These are phyloP conservation scores for Ustilaginoidea virens DNA, from an alignment of 2,329 filamentous ascomycete species.

Conservation along the genomic window DNA sequence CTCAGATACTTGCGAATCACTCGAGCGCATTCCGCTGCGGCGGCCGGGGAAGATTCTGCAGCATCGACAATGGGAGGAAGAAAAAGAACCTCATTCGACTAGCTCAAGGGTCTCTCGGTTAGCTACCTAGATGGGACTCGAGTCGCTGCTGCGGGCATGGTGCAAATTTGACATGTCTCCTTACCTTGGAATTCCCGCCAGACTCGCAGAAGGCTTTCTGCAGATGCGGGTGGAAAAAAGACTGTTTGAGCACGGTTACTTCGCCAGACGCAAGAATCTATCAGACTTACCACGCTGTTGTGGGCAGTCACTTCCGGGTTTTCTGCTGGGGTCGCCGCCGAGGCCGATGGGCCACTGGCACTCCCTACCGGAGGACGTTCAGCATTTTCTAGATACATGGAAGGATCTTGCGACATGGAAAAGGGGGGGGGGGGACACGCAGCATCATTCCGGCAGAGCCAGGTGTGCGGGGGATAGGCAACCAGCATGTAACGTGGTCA, in stretches of 20 bases:
- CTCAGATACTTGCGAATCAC: conserved; percentile 71
- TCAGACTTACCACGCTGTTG: conserved; percentile 45
- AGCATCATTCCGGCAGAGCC: too few species aligned
- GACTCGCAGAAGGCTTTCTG: conserved; percentile 75
- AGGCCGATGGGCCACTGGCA: conserved; percentile 6
- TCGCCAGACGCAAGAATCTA: conserved; percentile 1
- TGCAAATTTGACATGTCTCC: too few species aligned
- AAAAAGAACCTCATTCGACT: conserved; percentile 83
- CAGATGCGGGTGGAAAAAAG: conserved; percentile 2
- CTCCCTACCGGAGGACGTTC: conserved; percentile 1
- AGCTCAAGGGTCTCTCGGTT: conserved; percentile 3
- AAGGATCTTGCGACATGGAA: too few species aligned
- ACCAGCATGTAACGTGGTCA: too few species aligned
- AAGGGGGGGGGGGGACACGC: too few species aligned
- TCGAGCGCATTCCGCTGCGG: conserved; percentile 66
- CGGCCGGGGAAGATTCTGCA: conserved; percentile 79
- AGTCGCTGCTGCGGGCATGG: too few species aligned
- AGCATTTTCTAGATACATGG: neutral
- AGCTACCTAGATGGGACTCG: too few species aligned
- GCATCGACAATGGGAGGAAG: conserved; percentile 88
- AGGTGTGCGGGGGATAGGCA: too few species aligned
- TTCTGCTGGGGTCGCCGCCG: conserved; percentile 25
- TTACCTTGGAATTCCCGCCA: conserved; percentile 42
- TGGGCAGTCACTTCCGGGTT: conserved; percentile 52
- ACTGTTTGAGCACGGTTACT: conserved; percentile 9